phyloP scores from a whole-genome alignment of 1,284 basidiomycete genomes.

The Coriolopsis trogii region DNA sequence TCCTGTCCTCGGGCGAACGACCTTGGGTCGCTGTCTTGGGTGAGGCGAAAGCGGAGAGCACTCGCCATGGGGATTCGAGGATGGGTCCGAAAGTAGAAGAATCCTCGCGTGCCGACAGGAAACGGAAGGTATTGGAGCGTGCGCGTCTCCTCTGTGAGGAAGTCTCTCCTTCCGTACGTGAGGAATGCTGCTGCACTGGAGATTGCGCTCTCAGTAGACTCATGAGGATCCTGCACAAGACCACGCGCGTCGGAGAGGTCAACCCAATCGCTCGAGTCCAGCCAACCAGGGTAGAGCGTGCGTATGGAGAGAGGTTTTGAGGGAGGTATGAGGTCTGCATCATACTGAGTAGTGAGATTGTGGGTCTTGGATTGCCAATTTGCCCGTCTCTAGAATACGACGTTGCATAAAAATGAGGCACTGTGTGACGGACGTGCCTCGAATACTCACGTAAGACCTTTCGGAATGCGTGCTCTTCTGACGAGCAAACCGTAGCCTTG shows the following conservation, averaged over 20 bases:
- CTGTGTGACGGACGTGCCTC: too few species aligned
- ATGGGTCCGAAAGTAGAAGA: conserved; percentile 12
- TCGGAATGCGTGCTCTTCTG: too few species aligned
- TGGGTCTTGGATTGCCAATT: too few species aligned
- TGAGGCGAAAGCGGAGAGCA: conserved; percentile 15
- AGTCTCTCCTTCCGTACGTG: not conserved
- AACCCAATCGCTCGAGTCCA: conserved; percentile 5
- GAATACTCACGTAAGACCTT: too few species aligned
- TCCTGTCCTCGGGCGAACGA: conserved; percentile 6
- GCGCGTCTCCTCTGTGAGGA: not conserved
- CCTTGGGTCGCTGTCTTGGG: not conserved
- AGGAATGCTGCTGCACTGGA: not conserved
- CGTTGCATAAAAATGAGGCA: too few species aligned
- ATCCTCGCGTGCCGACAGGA: conserved; percentile 13
- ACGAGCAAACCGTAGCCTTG: too few species aligned
- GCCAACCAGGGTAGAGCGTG: conserved; percentile 2
- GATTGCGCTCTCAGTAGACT: too few species aligned
- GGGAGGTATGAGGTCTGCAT: not conserved
- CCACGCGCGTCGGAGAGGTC: conserved; percentile 13
- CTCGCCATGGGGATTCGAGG: conserved; percentile 4
- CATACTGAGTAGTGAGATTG: too few species aligned
- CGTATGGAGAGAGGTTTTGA: conserved; percentile 1
- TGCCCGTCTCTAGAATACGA: too few species aligned
- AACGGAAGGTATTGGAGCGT: conserved; percentile 11
- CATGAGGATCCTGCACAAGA: not conserved